Base-by-base conservation (phyloP, 1,139 yeast species). In the Geotrichum reessii region DNA sequence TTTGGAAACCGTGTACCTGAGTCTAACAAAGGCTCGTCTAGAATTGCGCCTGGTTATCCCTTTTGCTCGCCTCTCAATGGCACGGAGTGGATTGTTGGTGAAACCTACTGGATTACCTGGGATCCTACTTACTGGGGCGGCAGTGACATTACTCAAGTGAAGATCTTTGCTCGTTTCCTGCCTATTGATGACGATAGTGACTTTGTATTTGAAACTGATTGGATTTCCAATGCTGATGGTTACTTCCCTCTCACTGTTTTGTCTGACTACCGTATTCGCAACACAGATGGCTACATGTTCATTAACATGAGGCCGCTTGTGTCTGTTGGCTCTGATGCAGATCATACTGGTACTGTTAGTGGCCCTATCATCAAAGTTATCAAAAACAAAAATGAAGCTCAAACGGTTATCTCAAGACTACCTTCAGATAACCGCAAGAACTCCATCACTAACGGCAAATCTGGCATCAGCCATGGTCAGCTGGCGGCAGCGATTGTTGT, bases 71-170 rank as follows among this genome's bases (percentile, higher is more conserved):
- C 71, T 19, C 59, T 60, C n/a, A 73, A 74, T 63, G 77, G 76
- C 49, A 72, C 78, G n/a, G 78, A 75, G 62, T 63, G 74, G 60
- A 67, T 76, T 17, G 73, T 73, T 49, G 79, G 78, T 50, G 76
- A 76, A 65, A 75, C 76, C 8, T 76, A 76, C 63, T 76, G 78
- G 77, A 65, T 75, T 59, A 76, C 79, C 14, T 76, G 79, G 78
- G 78, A 75, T 58, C 77, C 79, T 57, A 59, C 71, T 3, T 75
- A 72, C 65, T 75, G 75, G 71, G 78, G 77, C 37, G 64, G 58
- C 42, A 64, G 65, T 47, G 71, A 71, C 56, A 69, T 76, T 49
- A 66, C 69, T 6, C 63, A 71, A 52, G 77, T 76, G 50, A 66
- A 65, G 52, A 59, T 76, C 24, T 66, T 66, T 49, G 67, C 69